Base-by-base conservation (phyloP, 768 basidiomycete genomes). In the Russula virescens region DNA sequence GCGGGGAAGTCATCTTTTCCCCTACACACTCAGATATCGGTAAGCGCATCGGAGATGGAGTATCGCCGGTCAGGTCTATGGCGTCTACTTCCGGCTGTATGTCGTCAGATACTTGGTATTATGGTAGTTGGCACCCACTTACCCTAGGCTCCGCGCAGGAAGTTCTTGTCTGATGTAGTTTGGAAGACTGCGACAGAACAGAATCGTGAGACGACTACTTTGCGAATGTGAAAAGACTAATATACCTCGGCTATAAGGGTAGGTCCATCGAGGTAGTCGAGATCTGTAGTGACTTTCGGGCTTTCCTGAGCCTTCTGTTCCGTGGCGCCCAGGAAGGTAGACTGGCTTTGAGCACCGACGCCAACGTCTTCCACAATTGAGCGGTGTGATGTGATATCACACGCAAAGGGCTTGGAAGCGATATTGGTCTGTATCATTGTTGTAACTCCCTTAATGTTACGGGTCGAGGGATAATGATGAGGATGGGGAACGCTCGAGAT, bases 51-150 rank as follows among this genome's bases (percentile, higher is more conserved):
- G 63, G 53, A 46, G 58, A 50, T 5, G 46, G 58, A 3, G 53
- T 64, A n/a, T 55, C 40, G 23, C 52, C 47, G 14, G 58, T 60
- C 28, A 64, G 40, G 48, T 64, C 63, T 42, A 63, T 63, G 21
- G 40, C 34, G 40, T 54, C 55, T n/a, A 40, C n/a, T 31, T 34
- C 23, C 28, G 40, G 43, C 62, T 63, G 47, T 13, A 26, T 34
- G 18, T 48, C 38, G 58, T 42, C 28, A 48, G 51, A 58, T n/a
- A 38, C 8, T 2, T 23, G 14, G 13, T 14, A 26, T 6, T 35
- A 10, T 28, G 6, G 14, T 18, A 7, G 11, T 13, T 5, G 34
- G 25, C 13, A 42, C 26, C 19, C 31, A 3, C 53, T 45, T 55
- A 64, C 63, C 26, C 23, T 26, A 19, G 28, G 23, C 14, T 34